Evolutionary conservation across 2,329 filamentous ascomycete species (phyloP).

Genomic region (Penicillium rolfsii): DNA sequence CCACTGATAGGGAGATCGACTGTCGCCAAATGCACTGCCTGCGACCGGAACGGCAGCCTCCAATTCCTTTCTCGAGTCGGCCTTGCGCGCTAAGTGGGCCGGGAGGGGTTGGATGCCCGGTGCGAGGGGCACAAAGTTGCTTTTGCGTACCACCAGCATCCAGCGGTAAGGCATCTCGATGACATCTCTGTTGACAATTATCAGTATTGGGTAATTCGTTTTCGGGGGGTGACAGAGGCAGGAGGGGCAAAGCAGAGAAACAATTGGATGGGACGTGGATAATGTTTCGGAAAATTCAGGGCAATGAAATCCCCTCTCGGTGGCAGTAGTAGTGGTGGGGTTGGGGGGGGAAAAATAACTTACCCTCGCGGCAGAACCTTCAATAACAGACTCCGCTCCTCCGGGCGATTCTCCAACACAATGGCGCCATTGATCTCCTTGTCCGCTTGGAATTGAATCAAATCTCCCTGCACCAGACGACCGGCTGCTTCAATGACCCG

Average conservation of each 20-base stretch:
- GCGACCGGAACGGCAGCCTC: conserved; percentile 65
- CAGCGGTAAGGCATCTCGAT: conserved; percentile 66
- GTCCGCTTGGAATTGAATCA: conserved; percentile 83
- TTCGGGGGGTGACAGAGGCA: not conserved
- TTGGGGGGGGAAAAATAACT: conserved; percentile 39
- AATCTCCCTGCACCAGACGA: conserved; percentile 70
- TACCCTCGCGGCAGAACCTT: conserved; percentile 85
- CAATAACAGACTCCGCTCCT: conserved; percentile 75
- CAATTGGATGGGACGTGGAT: not conserved
- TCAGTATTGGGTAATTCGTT: conserved; percentile 18
- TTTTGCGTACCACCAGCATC: conserved; percentile 54
- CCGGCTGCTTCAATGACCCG: conserved; percentile 70
- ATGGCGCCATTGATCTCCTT: conserved; percentile 89
- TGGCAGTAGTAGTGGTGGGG: not conserved
- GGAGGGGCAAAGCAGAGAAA: conserved; percentile 5
- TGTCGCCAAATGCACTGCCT: conserved; percentile 68
- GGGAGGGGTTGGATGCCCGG: conserved; percentile 53
- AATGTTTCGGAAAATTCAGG: conserved; percentile 1
- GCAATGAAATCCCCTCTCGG: not conserved
- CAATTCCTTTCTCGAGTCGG: conserved; percentile 59
- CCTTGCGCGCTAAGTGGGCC: conserved; percentile 52
- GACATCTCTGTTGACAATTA: conserved; percentile 48
- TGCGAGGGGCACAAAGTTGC: conserved; percentile 52
- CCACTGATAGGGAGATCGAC: conserved; percentile 63
- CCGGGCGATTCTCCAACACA: conserved; percentile 77